phyloP scores from a whole-genome alignment of 352 stramenopile genomes.

The Phytophthora pistaciae region DNA sequence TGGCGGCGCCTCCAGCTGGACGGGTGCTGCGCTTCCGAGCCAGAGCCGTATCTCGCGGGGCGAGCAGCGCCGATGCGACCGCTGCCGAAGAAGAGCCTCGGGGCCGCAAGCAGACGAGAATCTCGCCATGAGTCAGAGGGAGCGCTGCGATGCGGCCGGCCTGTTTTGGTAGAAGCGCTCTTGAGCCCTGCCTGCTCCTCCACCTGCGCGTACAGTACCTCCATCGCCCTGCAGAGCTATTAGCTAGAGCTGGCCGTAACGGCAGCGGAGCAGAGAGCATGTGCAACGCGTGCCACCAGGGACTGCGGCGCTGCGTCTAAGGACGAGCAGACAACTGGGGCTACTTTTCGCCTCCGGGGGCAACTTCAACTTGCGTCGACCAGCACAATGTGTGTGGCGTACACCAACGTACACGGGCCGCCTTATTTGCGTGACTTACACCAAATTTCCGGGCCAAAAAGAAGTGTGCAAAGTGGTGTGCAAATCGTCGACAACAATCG shows the following conservation, averaged over 20 bases:
- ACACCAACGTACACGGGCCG: background rate
- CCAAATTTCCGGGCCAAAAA: background rate
- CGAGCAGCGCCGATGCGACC: background rate
- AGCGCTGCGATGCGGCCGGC: background rate
- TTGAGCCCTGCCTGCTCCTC: conserved; percentile 4
- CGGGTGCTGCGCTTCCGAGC: background rate
- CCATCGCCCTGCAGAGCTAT: background rate
- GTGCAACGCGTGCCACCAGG: conserved; percentile 7
- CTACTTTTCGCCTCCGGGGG: background rate
- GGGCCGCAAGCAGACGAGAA: background rate
- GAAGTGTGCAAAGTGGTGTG: background rate
- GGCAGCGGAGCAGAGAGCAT: conserved; percentile 2
- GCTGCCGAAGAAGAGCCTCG: background rate
- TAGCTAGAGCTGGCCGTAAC: background rate
- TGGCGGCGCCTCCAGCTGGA: background rate
- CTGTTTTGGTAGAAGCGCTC: conserved; percentile 24
- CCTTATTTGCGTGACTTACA: background rate
- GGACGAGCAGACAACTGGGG: background rate
- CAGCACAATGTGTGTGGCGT: conserved; percentile 16
- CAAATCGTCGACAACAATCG: conserved; percentile 3
- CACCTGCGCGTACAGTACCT: background rate
- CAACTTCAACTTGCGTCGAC: conserved; percentile 33
- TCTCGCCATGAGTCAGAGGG: conserved; percentile 4
- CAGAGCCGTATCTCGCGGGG: background rate
- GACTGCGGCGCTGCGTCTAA: conserved; percentile 11